Conservation (phyloP, 176 grass and related monocot species). For the Oryza brachyantha region DNA sequence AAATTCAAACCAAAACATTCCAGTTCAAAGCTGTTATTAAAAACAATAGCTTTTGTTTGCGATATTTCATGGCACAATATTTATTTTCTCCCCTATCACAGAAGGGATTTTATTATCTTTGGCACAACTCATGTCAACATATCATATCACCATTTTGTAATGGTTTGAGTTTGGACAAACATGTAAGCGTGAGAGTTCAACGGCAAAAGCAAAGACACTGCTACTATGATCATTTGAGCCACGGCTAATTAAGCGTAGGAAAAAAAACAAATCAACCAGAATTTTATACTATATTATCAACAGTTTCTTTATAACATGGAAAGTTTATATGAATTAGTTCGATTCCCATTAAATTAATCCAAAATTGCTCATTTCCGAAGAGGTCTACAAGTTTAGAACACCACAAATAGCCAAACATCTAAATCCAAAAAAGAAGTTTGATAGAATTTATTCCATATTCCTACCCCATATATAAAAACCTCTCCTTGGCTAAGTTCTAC, state of each 20-base stretch:
- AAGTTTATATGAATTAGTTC: too few relatives aligned
- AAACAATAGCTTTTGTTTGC: background rate
- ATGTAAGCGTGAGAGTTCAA: background rate
- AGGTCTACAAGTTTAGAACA: background rate
- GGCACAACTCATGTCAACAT: background rate
- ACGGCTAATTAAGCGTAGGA: too few relatives aligned
- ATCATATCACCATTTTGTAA: background rate
- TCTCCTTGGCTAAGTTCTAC: too few relatives aligned
- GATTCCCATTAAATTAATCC: background rate
- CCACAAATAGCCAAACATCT: background rate
- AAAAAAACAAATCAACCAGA: too few relatives aligned
- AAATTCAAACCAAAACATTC: background rate
- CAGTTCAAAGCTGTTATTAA: background rate
- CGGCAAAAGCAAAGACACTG: background rate
- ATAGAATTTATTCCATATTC: slow-evolving; percentile 34
- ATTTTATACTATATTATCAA: too few relatives aligned
- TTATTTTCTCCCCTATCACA: background rate
- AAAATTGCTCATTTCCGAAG: background rate
- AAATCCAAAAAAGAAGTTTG: background rate
- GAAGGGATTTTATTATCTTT: background rate
- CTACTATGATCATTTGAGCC: too few relatives aligned
- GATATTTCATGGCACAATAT: background rate
- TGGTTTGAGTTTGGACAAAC: too few relatives aligned
- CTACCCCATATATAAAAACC: background rate
- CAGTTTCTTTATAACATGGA: too few relatives aligned